A percentile compares a stretch with the other conserved stretches of the same genome.
Conservation (phyloP, 768 basidiomycete genomes). For the Sporobolomyces phaffii region DNA sequence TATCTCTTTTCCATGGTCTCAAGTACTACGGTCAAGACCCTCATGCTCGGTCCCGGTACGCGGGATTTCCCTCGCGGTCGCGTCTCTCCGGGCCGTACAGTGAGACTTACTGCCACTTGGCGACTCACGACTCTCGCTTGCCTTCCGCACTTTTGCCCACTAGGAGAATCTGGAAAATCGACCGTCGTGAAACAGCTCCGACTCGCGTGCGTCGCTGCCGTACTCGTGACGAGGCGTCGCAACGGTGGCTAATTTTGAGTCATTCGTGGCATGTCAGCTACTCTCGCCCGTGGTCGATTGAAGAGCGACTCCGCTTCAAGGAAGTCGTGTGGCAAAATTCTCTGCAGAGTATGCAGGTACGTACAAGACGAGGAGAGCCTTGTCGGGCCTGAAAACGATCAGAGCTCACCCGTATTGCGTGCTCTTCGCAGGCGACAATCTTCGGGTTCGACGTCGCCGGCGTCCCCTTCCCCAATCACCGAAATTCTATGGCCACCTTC, state of each 20-base stretch:
- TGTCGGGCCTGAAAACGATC: too few species aligned
- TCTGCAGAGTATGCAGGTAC: conserved; percentile 81
- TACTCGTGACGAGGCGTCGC: too few species aligned
- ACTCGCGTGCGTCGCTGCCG: conserved; percentile 61
- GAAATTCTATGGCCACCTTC: too few species aligned
- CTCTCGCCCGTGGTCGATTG: too few species aligned
- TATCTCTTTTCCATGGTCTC: neutral
- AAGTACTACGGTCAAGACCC: conserved; percentile 57
- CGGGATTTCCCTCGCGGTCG: conserved; percentile 47
- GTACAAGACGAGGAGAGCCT: too few species aligned
- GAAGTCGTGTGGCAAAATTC: conserved; percentile 91
- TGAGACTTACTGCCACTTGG: neutral
- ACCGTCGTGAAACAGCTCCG: conserved; percentile 79
- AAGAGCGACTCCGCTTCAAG: conserved; percentile 81
- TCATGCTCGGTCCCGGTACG: conserved; percentile 93
- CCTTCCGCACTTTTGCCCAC: too few species aligned
- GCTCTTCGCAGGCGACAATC: too few species aligned
- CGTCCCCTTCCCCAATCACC: too few species aligned
- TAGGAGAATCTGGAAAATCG: neutral
- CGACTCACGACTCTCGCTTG: neutral
- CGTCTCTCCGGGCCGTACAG: too few species aligned
- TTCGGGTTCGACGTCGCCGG: too few species aligned
- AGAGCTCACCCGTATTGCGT: neutral
- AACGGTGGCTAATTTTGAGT: too few species aligned
- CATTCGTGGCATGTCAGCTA: too few species aligned